Evolutionary conservation across 1,284 basidiomycete species (phyloP).

Genomic region (Malassezia globosa): DNA sequence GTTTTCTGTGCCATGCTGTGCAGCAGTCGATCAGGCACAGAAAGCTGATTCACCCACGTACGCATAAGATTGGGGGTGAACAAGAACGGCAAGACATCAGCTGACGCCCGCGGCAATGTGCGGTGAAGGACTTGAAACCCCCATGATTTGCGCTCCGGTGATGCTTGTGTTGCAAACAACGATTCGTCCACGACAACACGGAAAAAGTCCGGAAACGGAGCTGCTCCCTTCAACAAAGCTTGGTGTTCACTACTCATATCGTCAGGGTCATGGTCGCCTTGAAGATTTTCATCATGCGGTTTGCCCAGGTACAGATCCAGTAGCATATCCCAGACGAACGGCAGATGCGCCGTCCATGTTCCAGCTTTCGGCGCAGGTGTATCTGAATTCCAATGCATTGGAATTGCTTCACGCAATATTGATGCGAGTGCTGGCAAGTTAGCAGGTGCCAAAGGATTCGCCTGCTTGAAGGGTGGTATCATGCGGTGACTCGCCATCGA

Average conservation of each 20-base stretch:
- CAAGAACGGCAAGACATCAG: conserved; percentile 64
- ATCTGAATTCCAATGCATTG: conserved; percentile 28
- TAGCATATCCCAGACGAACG: conserved; percentile 80
- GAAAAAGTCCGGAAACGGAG: conserved; percentile 78
- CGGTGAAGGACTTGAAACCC: conserved; percentile 84
- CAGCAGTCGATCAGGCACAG: conserved; percentile 70
- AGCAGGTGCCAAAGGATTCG: conserved; percentile 57
- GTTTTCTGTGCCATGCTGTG: conserved; percentile 62
- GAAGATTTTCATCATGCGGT: conserved; percentile 17
- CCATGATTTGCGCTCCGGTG: conserved; percentile 83
- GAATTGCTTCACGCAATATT: conserved; percentile 48
- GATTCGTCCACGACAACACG: conserved; percentile 81
- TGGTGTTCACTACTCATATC: no score
- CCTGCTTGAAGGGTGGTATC: conserved; percentile 65
- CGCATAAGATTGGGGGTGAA: conserved; percentile 95
- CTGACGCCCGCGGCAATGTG: conserved; percentile 60
- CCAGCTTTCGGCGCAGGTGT: conserved; percentile 42
- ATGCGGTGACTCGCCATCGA: conserved; percentile 54
- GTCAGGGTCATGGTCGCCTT: no score
- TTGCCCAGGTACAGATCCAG: conserved; percentile 59
- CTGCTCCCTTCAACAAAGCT: conserved; percentile 50
- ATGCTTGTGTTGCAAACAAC: conserved; percentile 70
- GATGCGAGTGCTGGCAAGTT: conserved; percentile 64
- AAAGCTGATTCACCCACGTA: conserved; percentile 88
- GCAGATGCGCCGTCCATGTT: conserved; percentile 74